Percentiles rank a stretch among this genome's conserved stretches.
Evolutionary conservation across 805 yeast species (phyloP).

Genomic region (Ogataea naganishii): DNA sequence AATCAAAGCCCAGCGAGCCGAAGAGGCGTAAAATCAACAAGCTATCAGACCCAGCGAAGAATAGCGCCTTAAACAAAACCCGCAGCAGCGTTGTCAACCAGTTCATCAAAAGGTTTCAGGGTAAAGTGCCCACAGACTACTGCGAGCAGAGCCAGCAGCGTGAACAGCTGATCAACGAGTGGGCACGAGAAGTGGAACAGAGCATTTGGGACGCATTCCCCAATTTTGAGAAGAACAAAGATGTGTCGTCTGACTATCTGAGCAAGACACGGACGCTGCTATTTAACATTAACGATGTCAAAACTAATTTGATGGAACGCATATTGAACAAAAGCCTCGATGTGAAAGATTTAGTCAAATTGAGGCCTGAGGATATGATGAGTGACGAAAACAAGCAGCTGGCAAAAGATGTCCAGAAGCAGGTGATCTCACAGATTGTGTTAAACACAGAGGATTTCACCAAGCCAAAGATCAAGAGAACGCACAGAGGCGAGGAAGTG

Average conservation of each 20-base stretch:
- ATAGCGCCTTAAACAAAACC: slow-evolving; percentile 23
- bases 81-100: slow-evolving; percentile 43
- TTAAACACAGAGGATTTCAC: slow-evolving; percentile 39
- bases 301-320: slow-evolving; percentile 50
- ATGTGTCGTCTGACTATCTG: slow-evolving; percentile 36
- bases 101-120: slow-evolving; percentile 34
- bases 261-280: slow-evolving; percentile 60
- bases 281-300: slow-evolving; percentile 49
- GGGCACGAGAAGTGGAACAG: slow-evolving; percentile 46
- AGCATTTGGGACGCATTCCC: slow-evolving; percentile 30
- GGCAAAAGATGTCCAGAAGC: slow-evolving; percentile 63
- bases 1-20: too few species aligned
- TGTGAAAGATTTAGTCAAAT: slow-evolving; percentile 48
- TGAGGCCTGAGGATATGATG: slow-evolving; percentile 67
- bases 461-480: slow-evolving; percentile 61
- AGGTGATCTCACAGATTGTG: slow-evolving; percentile 60
- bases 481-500: slow-evolving; percentile 86
- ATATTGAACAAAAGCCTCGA: slow-evolving; percentile 46
- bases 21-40: slow-evolving; percentile 7
- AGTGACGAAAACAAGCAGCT: slow-evolving; percentile 63
- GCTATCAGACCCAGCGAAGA: slow-evolving; percentile 11
- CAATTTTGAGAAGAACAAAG: slow-evolving; percentile 6
- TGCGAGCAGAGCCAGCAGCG: slow-evolving; percentile 14
- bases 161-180: slow-evolving; percentile 29
- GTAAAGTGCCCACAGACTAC: slow-evolving; percentile 29